Conservation (phyloP, 208 protist species). For the Trypanosoma conorhini region DNA sequence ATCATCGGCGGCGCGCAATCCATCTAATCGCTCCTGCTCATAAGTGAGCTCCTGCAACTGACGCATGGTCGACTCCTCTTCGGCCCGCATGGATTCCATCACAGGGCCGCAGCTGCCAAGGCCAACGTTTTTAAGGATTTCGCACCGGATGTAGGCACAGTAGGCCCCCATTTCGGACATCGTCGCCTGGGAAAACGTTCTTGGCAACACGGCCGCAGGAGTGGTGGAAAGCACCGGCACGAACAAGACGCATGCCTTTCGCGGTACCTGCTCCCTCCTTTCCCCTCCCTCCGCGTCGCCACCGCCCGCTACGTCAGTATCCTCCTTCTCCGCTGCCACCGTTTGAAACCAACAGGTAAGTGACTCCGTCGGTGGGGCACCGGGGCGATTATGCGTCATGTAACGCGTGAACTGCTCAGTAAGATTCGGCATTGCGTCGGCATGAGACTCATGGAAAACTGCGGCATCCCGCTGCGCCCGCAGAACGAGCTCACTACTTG, state of each 20-base stretch:
- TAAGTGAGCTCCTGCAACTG: neutral
- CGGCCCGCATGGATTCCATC: constrained; percentile 5
- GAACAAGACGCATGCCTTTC: constrained; percentile 43
- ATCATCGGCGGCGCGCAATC: constrained; percentile 31
- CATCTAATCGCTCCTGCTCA: constrained; percentile 18
- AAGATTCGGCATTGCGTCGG: constrained; percentile 4
- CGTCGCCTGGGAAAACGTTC: neutral
- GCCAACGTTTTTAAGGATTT: constrained; percentile 22
- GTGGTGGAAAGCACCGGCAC: constrained; percentile 16
- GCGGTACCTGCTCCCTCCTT: constrained; percentile 27
- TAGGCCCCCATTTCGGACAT: constrained; percentile 3
- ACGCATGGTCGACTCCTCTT: constrained; percentile 13
- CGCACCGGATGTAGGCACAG: constrained; percentile 18
- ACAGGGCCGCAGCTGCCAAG: constrained; percentile 15
- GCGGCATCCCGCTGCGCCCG: constrained; percentile 36
- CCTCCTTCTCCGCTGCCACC: constrained; percentile 44
- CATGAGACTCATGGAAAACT: neutral
- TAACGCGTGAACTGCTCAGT: constrained; percentile 33
- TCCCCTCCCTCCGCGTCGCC: constrained; percentile 20
- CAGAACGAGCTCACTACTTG: constrained; percentile 37
- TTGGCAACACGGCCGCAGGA: neutral
- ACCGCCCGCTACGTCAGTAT: constrained; percentile 17
- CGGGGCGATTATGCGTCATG: constrained; percentile 29
- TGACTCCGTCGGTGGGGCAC: constrained; percentile 32
- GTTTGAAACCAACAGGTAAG: constrained; percentile 71